phyloP scores from a whole-genome alignment of 306 rosid genomes.

The Delonix regia region DNA sequence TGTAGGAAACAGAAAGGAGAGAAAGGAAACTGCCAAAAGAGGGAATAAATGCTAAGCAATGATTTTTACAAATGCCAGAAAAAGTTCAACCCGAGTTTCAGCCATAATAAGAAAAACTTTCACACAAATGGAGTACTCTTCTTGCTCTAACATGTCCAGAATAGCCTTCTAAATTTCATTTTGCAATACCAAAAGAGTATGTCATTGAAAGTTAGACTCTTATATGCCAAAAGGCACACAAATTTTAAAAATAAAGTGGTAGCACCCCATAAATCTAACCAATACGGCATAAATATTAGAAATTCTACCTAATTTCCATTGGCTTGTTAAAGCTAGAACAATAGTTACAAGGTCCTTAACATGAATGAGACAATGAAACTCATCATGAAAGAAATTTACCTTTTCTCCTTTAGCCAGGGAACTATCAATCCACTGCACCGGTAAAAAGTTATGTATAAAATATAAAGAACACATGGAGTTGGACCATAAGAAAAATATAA shows the following conservation, averaged over 20 bases:
- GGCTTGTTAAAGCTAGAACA: slow-evolving; percentile 62
- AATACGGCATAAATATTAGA: slow-evolving; percentile 13
- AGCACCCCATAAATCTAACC: background rate
- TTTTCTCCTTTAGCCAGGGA: slow-evolving; percentile 67
- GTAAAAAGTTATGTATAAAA: slow-evolving; percentile 24
- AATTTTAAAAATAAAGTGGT: background rate
- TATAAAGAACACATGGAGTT: too few relatives aligned
- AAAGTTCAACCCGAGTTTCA: background rate
- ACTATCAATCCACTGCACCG: slow-evolving; percentile 89
- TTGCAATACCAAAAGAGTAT: slow-evolving; percentile 24
- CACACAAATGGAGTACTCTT: background rate
- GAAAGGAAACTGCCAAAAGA: background rate
- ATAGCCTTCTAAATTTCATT: background rate
- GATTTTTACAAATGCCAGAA: slow-evolving; percentile 16
- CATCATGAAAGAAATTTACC: slow-evolving; percentile 74
- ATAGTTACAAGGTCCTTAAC: slow-evolving; percentile 75
- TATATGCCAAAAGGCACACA: background rate
- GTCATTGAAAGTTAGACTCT: background rate
- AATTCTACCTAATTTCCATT: slow-evolving; percentile 73
- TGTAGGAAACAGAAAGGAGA: background rate
- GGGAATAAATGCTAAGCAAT: background rate
- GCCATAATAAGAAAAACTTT: background rate
- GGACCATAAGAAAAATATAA: too few relatives aligned
- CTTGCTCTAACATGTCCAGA: background rate
- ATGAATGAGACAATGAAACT: slow-evolving; percentile 86